Evolutionary conservation across 305 asterid species (phyloP).

Genomic region (Rubia tinctorum): DNA sequence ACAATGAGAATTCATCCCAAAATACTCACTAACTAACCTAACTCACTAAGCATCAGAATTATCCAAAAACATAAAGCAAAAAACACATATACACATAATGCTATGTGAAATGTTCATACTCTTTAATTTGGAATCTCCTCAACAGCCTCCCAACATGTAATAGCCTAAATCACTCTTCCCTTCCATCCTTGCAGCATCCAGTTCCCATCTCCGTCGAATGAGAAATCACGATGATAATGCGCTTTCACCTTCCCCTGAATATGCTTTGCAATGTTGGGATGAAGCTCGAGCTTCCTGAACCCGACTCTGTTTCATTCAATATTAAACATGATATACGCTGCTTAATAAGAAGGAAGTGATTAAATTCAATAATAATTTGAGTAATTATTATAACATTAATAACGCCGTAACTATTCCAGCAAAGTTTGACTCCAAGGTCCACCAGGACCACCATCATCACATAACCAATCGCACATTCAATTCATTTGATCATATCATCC

Average conservation of each 20-base stretch:
- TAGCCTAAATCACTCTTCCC: constrained; percentile 54
- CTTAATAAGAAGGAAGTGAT: too few species aligned
- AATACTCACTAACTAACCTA: neutral
- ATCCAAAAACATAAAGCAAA: neutral
- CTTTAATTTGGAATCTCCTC: neutral
- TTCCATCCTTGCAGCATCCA: constrained; percentile 94
- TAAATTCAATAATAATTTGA: too few species aligned
- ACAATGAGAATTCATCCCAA: neutral
- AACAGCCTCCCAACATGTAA: constrained; percentile 61
- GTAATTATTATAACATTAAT: too few species aligned
- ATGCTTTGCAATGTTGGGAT: constrained; percentile 34
- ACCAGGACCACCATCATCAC: too few species aligned
- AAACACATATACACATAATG: neutral
- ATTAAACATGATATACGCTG: too few species aligned
- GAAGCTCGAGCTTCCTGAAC: constrained; percentile 40
- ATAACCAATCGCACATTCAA: too few species aligned
- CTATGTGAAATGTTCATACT: neutral
- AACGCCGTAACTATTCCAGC: too few species aligned
- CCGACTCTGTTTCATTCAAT: constrained; percentile 69
- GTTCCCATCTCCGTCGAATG: constrained; percentile 48
- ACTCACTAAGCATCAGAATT: neutral
- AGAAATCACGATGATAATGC: constrained; percentile 49
- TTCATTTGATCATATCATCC: too few species aligned
- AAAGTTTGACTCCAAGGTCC: too few species aligned
- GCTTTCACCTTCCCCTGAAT: constrained; percentile 37